phyloP scores from a whole-genome alignment of 371 early-diverging fungal genomes.

The Paraphysoderma sedebokerense region DNA sequence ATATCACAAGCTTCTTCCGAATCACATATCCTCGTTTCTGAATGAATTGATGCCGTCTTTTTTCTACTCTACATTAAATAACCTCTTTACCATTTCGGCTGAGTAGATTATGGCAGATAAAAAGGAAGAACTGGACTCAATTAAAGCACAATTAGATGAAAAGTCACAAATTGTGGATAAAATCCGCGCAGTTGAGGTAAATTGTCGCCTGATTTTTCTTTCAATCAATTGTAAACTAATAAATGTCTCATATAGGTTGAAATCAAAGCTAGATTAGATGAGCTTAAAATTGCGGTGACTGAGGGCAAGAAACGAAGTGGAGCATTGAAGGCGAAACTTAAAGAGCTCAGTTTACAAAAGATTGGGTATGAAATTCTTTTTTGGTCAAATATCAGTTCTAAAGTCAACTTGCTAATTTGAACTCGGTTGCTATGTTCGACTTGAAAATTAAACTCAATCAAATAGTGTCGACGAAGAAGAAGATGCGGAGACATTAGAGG shows the following conservation, averaged over 20 bases:
- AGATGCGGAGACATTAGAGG: conserved; percentile 17
- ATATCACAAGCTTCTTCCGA: too few species aligned
- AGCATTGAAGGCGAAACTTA: conserved; percentile 28
- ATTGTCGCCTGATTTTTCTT: too few species aligned
- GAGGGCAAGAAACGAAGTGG: conserved; percentile 30
- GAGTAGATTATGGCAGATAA: conserved; percentile 45
- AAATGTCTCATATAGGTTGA: conserved; percentile 21
- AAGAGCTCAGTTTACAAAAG: conserved; percentile 35
- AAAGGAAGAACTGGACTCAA: conserved; percentile 38
- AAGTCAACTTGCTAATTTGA: too few species aligned
- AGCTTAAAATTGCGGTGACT: conserved; percentile 21
- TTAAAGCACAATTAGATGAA: conserved; percentile 46
- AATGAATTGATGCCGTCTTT: too few species aligned
- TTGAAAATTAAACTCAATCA: neutral
- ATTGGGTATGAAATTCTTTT: conserved; percentile 25
- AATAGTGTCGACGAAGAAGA: conserved; percentile 11
- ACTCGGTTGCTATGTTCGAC: too few species aligned
- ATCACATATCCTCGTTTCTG: too few species aligned
- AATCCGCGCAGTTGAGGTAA: conserved; percentile 40
- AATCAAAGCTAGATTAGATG: conserved; percentile 41
- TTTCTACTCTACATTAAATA: too few species aligned
- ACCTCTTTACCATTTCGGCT: neutral
- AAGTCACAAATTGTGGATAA: conserved; percentile 40
- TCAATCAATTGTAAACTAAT: too few species aligned
- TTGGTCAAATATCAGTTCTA: too few species aligned